phyloP scores from a whole-genome alignment of 352 stramenopile genomes.

The Pythium folliculosum region DNA sequence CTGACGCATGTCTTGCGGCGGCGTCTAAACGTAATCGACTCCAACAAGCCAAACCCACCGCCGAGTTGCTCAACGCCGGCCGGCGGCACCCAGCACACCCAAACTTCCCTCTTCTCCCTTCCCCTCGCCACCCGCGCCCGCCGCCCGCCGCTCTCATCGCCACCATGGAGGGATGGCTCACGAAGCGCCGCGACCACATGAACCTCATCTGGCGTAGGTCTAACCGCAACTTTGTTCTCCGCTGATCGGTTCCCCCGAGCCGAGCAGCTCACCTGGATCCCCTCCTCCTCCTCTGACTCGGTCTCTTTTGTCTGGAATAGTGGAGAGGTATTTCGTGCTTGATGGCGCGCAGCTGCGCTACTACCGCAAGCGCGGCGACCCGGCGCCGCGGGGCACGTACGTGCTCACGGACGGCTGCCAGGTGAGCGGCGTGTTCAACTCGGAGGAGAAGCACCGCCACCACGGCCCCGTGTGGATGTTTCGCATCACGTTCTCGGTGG shows the following conservation, averaged over 20 bases:
- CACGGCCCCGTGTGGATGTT: constrained; percentile 89
- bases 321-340: constrained; percentile 87
- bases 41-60: neutral
- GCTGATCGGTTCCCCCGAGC: neutral
- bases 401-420: constrained; percentile 82
- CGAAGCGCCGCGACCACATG: constrained; percentile 89
- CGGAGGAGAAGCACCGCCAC: constrained; percentile 88
- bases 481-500: constrained; percentile 85
- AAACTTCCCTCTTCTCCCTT: neutral
- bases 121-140: neutral
- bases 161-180: constrained; percentile 87
- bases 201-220: constrained; percentile 89
- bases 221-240: neutral
- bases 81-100: neutral
- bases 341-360: constrained; percentile 87
- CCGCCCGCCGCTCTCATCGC: too few species aligned
- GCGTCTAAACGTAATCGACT: neutral
- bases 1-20: constrained; percentile 2
- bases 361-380: constrained; percentile 86
- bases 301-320: constrained; percentile 28
- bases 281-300: neutral
- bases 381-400: constrained; percentile 79
- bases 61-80: too few species aligned
- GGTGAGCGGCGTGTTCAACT: constrained; percentile 83
- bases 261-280: neutral